phyloP scores from a whole-genome alignment of 805 yeast species.

The Phaffomyces antillensis region DNA sequence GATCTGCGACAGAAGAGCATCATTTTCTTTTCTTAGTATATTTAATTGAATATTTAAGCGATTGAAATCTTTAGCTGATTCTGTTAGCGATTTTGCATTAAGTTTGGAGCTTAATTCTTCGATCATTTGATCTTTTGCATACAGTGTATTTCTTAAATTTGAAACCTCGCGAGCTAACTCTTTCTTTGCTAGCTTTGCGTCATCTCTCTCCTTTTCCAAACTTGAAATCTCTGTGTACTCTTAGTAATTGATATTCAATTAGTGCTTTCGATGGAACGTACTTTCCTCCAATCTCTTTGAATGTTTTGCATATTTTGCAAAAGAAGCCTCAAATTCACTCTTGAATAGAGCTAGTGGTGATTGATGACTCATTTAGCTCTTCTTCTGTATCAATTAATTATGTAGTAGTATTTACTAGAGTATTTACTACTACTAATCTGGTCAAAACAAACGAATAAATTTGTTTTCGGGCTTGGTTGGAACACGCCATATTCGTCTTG shows the following conservation, averaged over 20 bases:
- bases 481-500: too few species aligned
- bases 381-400: too few species aligned
- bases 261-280: not conserved
- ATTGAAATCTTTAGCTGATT: slow-evolving; percentile 4
- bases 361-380: too few species aligned
- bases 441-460: too few species aligned
- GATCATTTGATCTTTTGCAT: not conserved
- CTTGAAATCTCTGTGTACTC: not conserved
- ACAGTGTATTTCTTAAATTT: not conserved
- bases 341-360: not conserved
- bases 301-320: not conserved
- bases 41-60: slow-evolving; percentile 5
- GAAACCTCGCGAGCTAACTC: not conserved
- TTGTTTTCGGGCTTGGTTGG: too few species aligned
- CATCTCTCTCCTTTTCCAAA: not conserved
- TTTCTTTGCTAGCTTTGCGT: not conserved
- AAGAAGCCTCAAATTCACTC: not conserved
- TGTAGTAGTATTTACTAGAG: too few species aligned
- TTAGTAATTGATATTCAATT: not conserved
- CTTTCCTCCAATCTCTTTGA: not conserved
- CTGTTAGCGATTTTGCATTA: not conserved
- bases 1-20: not conserved
- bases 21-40: slow-evolving; percentile 1
- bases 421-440: too few species aligned
- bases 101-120: not conserved